Evolutionary conservation across 768 basidiomycete genomes (phyloP), one percentile per base, ranked within the genome.

Genomic region (Tricholoma sp.): DNA sequence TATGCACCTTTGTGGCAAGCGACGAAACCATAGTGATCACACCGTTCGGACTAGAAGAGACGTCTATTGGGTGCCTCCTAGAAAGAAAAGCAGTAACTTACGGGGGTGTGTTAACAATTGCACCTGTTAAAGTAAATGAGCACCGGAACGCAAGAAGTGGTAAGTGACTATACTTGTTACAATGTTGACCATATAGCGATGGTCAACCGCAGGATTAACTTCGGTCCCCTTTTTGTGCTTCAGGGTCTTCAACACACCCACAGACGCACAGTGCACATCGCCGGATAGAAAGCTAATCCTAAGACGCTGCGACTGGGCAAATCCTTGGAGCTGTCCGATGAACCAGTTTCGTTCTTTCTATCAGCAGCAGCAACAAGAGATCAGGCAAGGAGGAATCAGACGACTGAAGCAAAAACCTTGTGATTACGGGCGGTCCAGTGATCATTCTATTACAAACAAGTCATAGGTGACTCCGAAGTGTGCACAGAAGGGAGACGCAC

Each of bases 21-120:
- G 83, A 77, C n/a, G 83, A 83, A 11, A 97, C 92, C 83, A 97
- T 79, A 2, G 78, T 72, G 43, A 95, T 81, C 12, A 95, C 93
- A 2, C 76, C 80, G 54, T 74, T 71, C 0, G 92, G 91, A 12
- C 89, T 90, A 34, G 10, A 37, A 9, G 19, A 5, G 7, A 24
- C 32, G 18, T 22, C 37, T 37, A 52, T 22, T 22, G 22, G 32
- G 24, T 22, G n/a, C 12, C 24, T 21, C 34, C 11, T 14, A 19
- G 24, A 27, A 37, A 21, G 24, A 14, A 35, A 37, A 5, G 24
- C 18, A 27, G 18, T 14, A 12, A 41, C 89, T 67, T 66, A 88
- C 88, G 96, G 94, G 5, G 80, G 80, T 0, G 96, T 97, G 67
- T 97, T 96, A 50, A 99, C 96, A 61, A 99, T 98, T 12, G 96